A percentile compares a stretch with the other conserved stretches of the same genome.
Evolutionary conservation across 495 filamentous ascomycete species (phyloP).

Genomic region (Aspergillus baeticus): DNA sequence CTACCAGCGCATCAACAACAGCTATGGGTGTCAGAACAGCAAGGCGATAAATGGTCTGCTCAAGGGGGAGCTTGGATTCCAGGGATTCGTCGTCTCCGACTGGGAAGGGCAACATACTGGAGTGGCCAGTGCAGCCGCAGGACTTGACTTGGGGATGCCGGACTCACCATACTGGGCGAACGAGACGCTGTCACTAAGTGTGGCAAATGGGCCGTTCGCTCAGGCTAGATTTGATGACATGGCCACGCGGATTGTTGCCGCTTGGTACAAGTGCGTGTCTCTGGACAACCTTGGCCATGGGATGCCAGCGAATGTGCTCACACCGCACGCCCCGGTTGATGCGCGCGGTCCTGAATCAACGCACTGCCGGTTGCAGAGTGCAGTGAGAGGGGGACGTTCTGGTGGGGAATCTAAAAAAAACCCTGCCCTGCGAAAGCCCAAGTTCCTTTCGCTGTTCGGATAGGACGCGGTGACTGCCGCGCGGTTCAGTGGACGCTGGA

Average conservation of each 20-base stretch:
- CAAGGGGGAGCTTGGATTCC: conserved; percentile 59
- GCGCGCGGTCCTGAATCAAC: conserved; percentile 44
- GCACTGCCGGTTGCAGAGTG: conserved; percentile 50
- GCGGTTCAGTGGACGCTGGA: not conserved
- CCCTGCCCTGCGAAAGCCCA: conserved; percentile 62
- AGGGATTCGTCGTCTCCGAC: conserved; percentile 56
- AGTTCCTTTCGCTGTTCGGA: conserved; percentile 65
- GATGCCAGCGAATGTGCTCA: conserved; percentile 60
- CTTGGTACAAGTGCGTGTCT: conserved; percentile 78
- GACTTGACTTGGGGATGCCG: conserved; percentile 62
- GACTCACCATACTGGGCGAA: conserved; percentile 45
- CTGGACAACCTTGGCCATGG: conserved; percentile 53
- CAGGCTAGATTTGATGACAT: conserved; percentile 54
- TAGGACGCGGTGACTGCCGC: conserved; percentile 46
- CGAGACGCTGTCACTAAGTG: conserved; percentile 47
- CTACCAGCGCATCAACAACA: conserved; percentile 64
- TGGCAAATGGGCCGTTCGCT: conserved; percentile 48
- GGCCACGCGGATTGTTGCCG: conserved; percentile 68
- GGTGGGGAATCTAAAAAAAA: conserved; percentile 65
- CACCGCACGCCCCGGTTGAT: conserved; percentile 37
- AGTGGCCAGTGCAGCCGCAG: conserved; percentile 50
- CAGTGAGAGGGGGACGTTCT: conserved; percentile 65
- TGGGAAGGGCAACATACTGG: conserved; percentile 61
- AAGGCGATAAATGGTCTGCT: conserved; percentile 56
- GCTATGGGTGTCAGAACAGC: conserved; percentile 66